These are phyloP conservation scores for Akanthomyces uredinophilus DNA, from an alignment of 2,329 filamentous ascomycete genomes.

Conservation along the genomic window DNA sequence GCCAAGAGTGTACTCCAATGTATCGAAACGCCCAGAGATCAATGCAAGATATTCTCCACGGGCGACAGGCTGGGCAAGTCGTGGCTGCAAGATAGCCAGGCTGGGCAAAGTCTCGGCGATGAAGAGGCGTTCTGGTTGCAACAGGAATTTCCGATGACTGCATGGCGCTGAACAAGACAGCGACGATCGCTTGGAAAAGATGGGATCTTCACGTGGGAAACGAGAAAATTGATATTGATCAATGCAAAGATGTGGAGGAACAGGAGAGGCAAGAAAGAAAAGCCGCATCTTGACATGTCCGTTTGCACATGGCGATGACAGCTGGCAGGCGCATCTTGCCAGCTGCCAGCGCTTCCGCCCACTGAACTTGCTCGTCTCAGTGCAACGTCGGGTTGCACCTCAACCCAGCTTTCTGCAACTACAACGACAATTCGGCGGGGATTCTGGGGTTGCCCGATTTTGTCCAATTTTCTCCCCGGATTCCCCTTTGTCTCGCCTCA, in stretches of 20 bases:
- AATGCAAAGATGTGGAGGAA: neutral
- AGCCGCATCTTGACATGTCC: neutral
- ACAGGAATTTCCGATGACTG: neutral
- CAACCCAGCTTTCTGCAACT: neutral
- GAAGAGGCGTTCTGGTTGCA: neutral
- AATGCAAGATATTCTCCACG: slow-evolving; percentile 10
- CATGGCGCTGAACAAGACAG: neutral
- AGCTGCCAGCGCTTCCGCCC: neutral
- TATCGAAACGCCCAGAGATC: slow-evolving; percentile 11
- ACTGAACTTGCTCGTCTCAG: neutral
- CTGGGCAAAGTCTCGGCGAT: slow-evolving; percentile 8
- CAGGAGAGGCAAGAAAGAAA: neutral
- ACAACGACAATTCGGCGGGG: neutral
- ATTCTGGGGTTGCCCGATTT: neutral
- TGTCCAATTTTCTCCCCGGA: neutral
- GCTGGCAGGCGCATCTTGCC: neutral
- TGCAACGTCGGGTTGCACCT: neutral
- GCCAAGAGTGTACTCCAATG: neutral
- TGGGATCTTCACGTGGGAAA: neutral
- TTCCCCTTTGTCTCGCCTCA: neutral
- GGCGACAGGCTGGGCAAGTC: neutral
- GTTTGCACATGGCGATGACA: neutral
- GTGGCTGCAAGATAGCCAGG: slow-evolving; percentile 4
- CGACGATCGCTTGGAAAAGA: neutral
- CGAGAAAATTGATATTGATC: neutral